Conservation (phyloP, 139 green algal species). For the Coccomyxa sp. region DNA sequence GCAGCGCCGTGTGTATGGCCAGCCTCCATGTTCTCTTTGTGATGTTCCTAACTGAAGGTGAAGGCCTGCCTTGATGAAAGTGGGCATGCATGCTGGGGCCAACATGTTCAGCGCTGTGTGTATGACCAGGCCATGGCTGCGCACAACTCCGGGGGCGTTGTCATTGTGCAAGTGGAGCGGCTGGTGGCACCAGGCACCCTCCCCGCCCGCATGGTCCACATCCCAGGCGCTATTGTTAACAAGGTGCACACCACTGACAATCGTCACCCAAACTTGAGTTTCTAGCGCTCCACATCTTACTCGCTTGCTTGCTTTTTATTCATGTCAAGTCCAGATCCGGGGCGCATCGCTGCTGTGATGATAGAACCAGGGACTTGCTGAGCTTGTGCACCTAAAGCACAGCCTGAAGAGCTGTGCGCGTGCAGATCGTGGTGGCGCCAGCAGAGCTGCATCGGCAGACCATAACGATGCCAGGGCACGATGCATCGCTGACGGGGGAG, state of each 20-base stretch:
- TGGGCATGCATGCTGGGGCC: too few species aligned
- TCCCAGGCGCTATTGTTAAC: constrained; percentile 36
- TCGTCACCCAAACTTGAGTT: too few species aligned
- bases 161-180: constrained; percentile 47
- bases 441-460: constrained; percentile 30
- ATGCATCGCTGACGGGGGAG: constrained; percentile 32
- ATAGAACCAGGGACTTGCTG: too few species aligned
- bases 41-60: too few species aligned
- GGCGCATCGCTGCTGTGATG: too few species aligned
- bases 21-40: too few species aligned
- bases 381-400: too few species aligned
- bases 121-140: constrained; percentile 42
- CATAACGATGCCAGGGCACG: constrained; percentile 9
- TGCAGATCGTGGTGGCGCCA: constrained; percentile 32
- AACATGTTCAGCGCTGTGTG: too few species aligned
- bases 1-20: background rate
- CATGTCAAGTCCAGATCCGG: too few species aligned
- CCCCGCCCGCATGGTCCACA: constrained; percentile 22
- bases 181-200: constrained; percentile 33
- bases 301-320: too few species aligned
- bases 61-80: too few species aligned
- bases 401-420: background rate
- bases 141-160: constrained; percentile 42
- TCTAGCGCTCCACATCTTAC: too few species aligned
- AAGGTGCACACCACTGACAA: background rate